Evolutionary conservation across 352 stramenopile genomes (phyloP).

Genomic region (Globisporangium polare): DNA sequence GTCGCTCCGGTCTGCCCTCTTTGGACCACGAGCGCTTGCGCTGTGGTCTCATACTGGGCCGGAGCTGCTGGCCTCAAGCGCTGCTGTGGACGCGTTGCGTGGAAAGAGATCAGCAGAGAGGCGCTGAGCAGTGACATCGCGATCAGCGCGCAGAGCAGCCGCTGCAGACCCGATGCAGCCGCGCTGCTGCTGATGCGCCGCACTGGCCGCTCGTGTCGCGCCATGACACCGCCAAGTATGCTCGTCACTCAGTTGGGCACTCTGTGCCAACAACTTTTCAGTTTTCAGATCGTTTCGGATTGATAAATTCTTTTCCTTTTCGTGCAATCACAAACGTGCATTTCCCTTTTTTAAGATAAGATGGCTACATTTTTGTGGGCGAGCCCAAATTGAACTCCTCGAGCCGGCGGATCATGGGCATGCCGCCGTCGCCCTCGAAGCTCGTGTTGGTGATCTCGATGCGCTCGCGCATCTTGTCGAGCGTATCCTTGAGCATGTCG

Average conservation of each 20-base stretch:
- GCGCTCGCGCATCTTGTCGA: slow-evolving; percentile 93
- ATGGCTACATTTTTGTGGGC: slow-evolving; percentile 32
- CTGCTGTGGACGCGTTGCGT: background rate
- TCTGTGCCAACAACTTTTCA: no score
- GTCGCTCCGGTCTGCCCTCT: background rate
- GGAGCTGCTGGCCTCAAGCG: background rate
- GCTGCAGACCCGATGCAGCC: background rate
- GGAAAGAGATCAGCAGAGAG: slow-evolving; percentile 5
- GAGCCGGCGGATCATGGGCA: slow-evolving; percentile 78
- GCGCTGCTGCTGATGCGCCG: background rate
- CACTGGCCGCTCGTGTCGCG: background rate
- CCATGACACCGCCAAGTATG: no score
- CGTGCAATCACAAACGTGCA: slow-evolving; percentile 6
- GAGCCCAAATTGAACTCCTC: slow-evolving; percentile 86
- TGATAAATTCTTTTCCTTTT: background rate
- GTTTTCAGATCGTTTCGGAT: slow-evolving; percentile 1
- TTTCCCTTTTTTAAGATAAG: slow-evolving; percentile 1
- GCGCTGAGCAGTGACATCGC: slow-evolving; percentile 6
- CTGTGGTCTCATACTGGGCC: background rate
- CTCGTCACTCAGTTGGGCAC: background rate
- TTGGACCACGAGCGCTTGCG: background rate
- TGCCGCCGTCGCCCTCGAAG: slow-evolving; percentile 76
- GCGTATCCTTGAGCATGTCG: slow-evolving; percentile 93
- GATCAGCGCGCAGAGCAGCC: slow-evolving; percentile 7
- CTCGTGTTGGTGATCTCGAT: slow-evolving; percentile 92